Evolutionary conservation across 805 yeast genomes (phyloP), one percentile per base, ranked within the genome.

Genomic region (Kockiozyma suomiensis): DNA sequence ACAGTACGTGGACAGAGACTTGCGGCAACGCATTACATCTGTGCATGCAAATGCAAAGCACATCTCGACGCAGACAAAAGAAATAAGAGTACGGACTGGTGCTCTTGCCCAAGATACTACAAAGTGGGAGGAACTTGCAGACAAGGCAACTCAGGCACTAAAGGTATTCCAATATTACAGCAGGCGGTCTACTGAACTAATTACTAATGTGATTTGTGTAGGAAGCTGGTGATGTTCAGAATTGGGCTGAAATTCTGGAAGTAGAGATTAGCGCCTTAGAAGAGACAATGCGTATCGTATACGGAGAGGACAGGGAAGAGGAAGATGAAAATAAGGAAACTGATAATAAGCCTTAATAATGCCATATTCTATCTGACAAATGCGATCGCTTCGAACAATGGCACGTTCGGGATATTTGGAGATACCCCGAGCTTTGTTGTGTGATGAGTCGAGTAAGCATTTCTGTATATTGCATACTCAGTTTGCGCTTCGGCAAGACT

Each of bases 221-320:
- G 62, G 74, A 73, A 46, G 63, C 73, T 2, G 78, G 76, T 0
- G 75, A 77, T 51, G 70, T 82, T 2, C 88, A 85, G 67, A 76
- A 77, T 45, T 78, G 83, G 66, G 84, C 90, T 0, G 97, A 90
- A 70, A 62, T 80, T 15, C 69, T 88, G 1, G 96, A 90, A 72
- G 87, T 86, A 64, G 85, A 85, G 52, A 73, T 91, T 19, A 74
- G 96, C 49, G 83, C 88, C 1, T 72, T 90, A 46, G 97, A 90
- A 69, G 73, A 76, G 43, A 80, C 90, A 0, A 66, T 80, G 52
- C 69, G 71, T 52, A 66, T 78, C 19, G 70, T 81, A 2, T 66
- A 70, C 21, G 76, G 73, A 13, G 53, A 28, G 45, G 58, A 23
- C 10, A 38, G 23, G 41, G 35, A 51, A 51, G 61, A 56, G 41